Percentiles rank a stretch among this genome's conserved stretches.
Evolutionary conservation across 2,329 filamentous ascomycete genomes (phyloP).

Genomic region (Xylariaceae sp.): DNA sequence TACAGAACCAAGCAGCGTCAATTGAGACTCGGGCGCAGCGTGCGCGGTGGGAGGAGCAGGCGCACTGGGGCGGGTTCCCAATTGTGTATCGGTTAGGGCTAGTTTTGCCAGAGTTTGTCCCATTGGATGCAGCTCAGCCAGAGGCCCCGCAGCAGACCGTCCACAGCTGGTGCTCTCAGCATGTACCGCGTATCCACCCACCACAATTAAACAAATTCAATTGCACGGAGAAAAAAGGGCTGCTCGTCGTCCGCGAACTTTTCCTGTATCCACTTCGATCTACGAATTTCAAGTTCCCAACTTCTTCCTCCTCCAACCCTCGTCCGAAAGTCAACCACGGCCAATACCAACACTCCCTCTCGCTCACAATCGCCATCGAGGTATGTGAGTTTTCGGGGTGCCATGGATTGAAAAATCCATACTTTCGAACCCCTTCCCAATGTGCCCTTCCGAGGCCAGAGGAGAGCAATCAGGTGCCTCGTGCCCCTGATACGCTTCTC

Average conservation of each 20-base stretch:
- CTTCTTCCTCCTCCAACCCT: conserved; percentile 29
- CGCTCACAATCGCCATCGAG: conserved; percentile 42
- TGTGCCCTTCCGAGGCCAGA: conserved; percentile 57
- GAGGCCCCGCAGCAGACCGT: conserved; percentile 9
- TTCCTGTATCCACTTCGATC: conserved; percentile 17
- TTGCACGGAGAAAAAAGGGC: conserved; percentile 17
- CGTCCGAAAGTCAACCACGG: conserved; percentile 38
- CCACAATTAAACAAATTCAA: conserved; percentile 25
- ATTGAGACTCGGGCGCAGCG: conserved; percentile 32
- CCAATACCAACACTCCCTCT: conserved; percentile 6
- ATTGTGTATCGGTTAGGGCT: conserved; percentile 41
- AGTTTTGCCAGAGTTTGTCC: conserved; percentile 36
- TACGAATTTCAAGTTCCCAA: neutral
- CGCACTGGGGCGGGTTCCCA: conserved; percentile 21
- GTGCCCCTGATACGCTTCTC: conserved; percentile 64
- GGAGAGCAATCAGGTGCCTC: conserved; percentile 62
- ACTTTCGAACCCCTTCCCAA: conserved; percentile 36
- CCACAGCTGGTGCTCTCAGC: conserved; percentile 16
- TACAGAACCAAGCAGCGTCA: conserved; percentile 23
- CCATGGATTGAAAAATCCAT: conserved; percentile 42
- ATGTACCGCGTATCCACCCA: conserved; percentile 15
- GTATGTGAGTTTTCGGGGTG: conserved; percentile 49
- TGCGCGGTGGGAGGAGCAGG: conserved; percentile 14
- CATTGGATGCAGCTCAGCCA: conserved; percentile 30
- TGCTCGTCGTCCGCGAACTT: conserved; percentile 17